A percentile compares a stretch with the other conserved stretches of the same genome.
Evolutionary conservation across 768 basidiomycete species (phyloP).

Genomic region (Leccinum broughii): DNA sequence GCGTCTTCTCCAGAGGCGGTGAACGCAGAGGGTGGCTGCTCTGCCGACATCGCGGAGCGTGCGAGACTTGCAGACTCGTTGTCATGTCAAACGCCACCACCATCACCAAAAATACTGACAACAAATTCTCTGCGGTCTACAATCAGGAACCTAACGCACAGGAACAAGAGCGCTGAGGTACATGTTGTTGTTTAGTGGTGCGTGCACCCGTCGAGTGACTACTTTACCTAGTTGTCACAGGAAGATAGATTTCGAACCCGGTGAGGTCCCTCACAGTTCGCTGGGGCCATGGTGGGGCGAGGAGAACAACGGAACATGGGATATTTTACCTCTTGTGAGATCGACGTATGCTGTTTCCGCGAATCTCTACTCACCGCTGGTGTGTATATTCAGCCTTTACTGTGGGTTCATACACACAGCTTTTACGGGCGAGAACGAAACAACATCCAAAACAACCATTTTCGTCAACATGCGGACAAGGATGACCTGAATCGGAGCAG

Average conservation of each 20-base stretch:
- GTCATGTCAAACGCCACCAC: background rate
- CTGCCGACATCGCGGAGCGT: constrained; percentile 12
- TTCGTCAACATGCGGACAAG: too few relatives aligned
- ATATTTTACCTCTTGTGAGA: background rate
- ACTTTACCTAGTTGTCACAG: constrained; percentile 5
- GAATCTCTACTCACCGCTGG: constrained; percentile 4
- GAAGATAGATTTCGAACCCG: constrained; percentile 10
- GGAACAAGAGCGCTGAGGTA: constrained; percentile 20
- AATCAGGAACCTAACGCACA: background rate
- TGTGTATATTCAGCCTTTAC: too few relatives aligned
- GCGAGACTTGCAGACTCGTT: background rate
- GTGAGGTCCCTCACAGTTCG: constrained; percentile 20
- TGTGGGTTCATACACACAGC: constrained; percentile 4
- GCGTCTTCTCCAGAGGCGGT: constrained; percentile 63
- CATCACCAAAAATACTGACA: background rate
- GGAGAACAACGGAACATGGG: constrained; percentile 1
- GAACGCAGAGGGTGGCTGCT: constrained; percentile 36
- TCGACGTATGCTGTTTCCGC: background rate
- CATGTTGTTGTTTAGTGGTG: constrained; percentile 22
- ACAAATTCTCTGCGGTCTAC: background rate
- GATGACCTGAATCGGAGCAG: too few relatives aligned
- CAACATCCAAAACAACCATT: background rate
- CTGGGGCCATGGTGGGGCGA: constrained; percentile 7
- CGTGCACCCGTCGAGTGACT: constrained; percentile 9
- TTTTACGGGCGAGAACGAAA: constrained; percentile 3